These are phyloP conservation scores for Suillus decipiens DNA, from an alignment of 768 basidiomycete genomes.

Conservation along the genomic window DNA sequence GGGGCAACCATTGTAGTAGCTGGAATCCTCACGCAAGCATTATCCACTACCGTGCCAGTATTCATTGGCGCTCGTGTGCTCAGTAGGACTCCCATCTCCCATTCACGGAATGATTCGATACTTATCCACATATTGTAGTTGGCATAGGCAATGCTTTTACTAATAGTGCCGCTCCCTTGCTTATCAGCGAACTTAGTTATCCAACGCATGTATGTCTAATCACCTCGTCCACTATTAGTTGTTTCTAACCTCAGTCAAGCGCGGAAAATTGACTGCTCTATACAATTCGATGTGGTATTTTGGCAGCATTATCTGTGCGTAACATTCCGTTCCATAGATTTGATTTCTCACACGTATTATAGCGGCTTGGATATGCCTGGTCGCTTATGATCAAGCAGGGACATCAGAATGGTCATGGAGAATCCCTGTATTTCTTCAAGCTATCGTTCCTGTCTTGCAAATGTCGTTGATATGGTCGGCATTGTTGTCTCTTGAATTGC, in stretches of 20 bases:
- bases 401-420: constrained; percentile 62
- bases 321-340: not conserved
- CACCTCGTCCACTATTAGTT: not conserved
- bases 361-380: constrained; percentile 52
- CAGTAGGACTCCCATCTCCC: constrained; percentile 5
- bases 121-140: constrained; percentile 37
- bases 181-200: constrained; percentile 68
- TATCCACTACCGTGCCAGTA: constrained; percentile 46
- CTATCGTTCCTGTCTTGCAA: constrained; percentile 56
- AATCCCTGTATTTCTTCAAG: constrained; percentile 65
- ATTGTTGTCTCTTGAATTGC: not conserved
- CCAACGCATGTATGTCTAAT: constrained; percentile 58
- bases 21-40: constrained; percentile 58
- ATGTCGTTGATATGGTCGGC: constrained; percentile 53
- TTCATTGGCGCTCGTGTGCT: constrained; percentile 61
- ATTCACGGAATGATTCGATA: not conserved
- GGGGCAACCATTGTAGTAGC: constrained; percentile 66
- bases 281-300: constrained; percentile 79
- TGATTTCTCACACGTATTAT: constrained; percentile 6
- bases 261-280: constrained; percentile 59
- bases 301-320: constrained; percentile 59
- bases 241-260: constrained; percentile 24
- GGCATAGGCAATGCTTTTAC: constrained; percentile 66
- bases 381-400: constrained; percentile 38
- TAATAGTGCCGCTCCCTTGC: constrained; percentile 60